Conservation (phyloP, 2,329 filamentous ascomycete genomes). For the Cryoendolithus antarcticus region DNA sequence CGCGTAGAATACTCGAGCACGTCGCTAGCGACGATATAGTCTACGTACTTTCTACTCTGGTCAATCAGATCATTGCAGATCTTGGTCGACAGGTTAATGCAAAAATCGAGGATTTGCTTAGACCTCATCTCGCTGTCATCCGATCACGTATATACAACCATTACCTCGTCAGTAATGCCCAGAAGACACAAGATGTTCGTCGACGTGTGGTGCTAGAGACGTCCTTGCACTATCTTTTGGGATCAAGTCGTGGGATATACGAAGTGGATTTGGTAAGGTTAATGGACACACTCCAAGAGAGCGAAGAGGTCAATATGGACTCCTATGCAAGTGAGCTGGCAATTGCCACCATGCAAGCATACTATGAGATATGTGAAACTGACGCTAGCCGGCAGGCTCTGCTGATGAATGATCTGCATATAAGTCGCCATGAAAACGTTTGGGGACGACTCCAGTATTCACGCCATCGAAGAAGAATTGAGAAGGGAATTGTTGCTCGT, state of each 20-base stretch:
- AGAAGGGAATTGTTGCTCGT: too few relatives aligned
- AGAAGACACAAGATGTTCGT: constrained; percentile 16
- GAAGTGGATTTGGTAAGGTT: too few relatives aligned
- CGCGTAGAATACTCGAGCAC: constrained; percentile 2
- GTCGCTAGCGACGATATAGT: constrained; percentile 5
- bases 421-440: constrained; percentile 30
- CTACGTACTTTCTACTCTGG: constrained; percentile 3
- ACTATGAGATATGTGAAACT: constrained; percentile 14
- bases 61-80: constrained; percentile 5
- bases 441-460: constrained; percentile 28
- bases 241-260: constrained; percentile 5
- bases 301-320: constrained; percentile 19
- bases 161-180: constrained; percentile 23
- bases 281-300: constrained; percentile 6
- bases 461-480: constrained; percentile 28
- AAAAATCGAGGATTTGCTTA: constrained; percentile 9
- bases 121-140: constrained; percentile 9
- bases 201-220: constrained; percentile 3
- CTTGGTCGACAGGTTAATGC: constrained; percentile 2
- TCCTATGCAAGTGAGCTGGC: constrained; percentile 19
- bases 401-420: constrained; percentile 2
- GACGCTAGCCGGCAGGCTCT: neutral
- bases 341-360: constrained; percentile 22
- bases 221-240: constrained; percentile 4
- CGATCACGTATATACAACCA: constrained; percentile 27